A percentile compares a stretch with the other conserved stretches of the same genome.
Evolutionary conservation across 2,329 filamentous ascomycete genomes (phyloP).

Genomic region (Epichloe aotearoae): DNA sequence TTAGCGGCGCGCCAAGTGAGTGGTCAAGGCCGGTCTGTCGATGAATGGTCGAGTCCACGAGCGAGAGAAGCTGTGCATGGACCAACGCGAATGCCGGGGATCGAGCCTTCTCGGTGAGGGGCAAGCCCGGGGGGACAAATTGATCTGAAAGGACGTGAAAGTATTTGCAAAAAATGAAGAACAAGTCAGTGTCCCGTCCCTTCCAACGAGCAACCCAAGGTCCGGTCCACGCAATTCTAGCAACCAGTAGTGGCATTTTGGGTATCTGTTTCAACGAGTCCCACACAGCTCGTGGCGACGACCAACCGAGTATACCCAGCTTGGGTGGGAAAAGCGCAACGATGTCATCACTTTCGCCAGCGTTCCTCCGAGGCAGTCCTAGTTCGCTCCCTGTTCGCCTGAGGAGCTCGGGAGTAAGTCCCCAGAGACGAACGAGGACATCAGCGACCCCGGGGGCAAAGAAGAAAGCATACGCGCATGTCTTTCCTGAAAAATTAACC

Average conservation of each 20-base stretch:
- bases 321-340: constrained; percentile 55
- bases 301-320: constrained; percentile 45
- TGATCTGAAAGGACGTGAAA: constrained; percentile 70
- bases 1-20: constrained; percentile 26
- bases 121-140: constrained; percentile 45
- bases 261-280: constrained; percentile 52
- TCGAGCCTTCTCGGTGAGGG: constrained; percentile 43
- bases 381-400: constrained; percentile 60
- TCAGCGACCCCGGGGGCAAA: constrained; percentile 82
- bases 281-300: constrained; percentile 33
- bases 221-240: constrained; percentile 71
- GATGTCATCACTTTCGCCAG: constrained; percentile 49
- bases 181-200: constrained; percentile 75
- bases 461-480: constrained; percentile 85
- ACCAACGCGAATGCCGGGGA: constrained; percentile 69
- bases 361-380: constrained; percentile 43
- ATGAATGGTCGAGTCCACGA: constrained; percentile 74
- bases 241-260: constrained; percentile 51
- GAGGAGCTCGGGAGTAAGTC: constrained; percentile 52
- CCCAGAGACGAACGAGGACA: constrained; percentile 72
- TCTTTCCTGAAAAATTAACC: constrained; percentile 80
- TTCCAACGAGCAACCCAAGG: constrained; percentile 79
- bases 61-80: constrained; percentile 66
- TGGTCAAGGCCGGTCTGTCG: constrained; percentile 47
- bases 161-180: constrained; percentile 85